Evolutionary conservation across 352 stramenopile species (phyloP).

Genomic region (Pythium guiyangense): DNA sequence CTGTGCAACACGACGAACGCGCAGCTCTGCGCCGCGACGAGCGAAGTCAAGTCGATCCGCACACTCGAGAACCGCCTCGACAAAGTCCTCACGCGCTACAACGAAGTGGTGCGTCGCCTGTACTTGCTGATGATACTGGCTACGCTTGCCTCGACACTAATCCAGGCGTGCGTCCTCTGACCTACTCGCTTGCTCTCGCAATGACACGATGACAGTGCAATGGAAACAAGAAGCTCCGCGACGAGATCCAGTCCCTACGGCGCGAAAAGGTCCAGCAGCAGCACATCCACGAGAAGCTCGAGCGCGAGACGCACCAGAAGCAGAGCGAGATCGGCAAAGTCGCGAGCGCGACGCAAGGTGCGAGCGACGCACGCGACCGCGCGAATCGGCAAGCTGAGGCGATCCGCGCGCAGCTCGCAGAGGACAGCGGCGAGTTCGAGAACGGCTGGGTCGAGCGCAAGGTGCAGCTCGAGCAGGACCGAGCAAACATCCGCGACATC

Average conservation of each 20-base stretch:
- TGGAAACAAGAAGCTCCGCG: constrained; percentile 72
- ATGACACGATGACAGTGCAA: constrained; percentile 34
- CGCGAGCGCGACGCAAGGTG: constrained; percentile 64
- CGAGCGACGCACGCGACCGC: constrained; percentile 79
- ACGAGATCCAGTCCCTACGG: constrained; percentile 72
- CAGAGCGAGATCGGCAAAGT: constrained; percentile 83
- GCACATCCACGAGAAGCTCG: constrained; percentile 71
- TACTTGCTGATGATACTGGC: background rate
- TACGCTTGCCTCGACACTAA: background rate
- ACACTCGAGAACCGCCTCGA: constrained; percentile 82
- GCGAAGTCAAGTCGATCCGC: constrained; percentile 55
- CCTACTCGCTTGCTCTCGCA: background rate
- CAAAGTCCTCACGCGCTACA: constrained; percentile 81
- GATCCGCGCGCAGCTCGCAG: constrained; percentile 62
- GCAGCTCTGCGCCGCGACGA: constrained; percentile 39
- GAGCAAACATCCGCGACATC: constrained; percentile 72
- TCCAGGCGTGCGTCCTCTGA: background rate
- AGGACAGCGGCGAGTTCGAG: constrained; percentile 86
- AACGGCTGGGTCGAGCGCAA: constrained; percentile 80
- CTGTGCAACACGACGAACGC: constrained; percentile 46
- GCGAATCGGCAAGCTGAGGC: constrained; percentile 77
- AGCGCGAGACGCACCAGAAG: constrained; percentile 80
- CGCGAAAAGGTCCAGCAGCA: constrained; percentile 80
- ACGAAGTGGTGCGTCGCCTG: constrained; percentile 46
- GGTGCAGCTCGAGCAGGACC: constrained; percentile 81